These are phyloP conservation scores for Hypoxylon cercidicola DNA, from an alignment of 495 filamentous ascomycete genomes.

Conservation along the genomic window DNA sequence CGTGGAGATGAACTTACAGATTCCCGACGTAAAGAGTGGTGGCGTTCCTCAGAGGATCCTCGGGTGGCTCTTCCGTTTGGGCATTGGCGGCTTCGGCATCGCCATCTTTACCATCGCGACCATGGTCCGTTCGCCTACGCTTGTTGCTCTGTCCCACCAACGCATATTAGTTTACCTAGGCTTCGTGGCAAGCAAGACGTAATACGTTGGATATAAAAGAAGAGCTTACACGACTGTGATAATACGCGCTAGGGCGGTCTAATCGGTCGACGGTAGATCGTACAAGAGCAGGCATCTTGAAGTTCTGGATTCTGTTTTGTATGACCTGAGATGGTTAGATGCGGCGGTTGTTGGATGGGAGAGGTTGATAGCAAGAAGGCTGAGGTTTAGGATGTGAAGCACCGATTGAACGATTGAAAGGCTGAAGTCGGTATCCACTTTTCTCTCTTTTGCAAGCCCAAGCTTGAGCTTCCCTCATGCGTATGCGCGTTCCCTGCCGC, in stretches of 20 bases:
- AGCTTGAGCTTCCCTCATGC: constrained; percentile 6
- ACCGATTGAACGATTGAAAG: constrained; percentile 35
- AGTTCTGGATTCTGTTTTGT: not conserved
- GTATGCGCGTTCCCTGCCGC: constrained; percentile 24
- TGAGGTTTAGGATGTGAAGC: constrained; percentile 5
- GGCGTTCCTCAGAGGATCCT: constrained; percentile 83
- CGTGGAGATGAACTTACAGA: constrained; percentile 68
- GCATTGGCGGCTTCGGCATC: constrained; percentile 56
- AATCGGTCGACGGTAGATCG: constrained; percentile 83
- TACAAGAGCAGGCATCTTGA: constrained; percentile 25
- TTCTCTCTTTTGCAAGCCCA: constrained; percentile 11
- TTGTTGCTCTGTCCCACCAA: constrained; percentile 65
- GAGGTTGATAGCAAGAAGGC: constrained; percentile 5
- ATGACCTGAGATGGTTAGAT: not conserved
- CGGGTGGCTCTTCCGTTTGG: constrained; percentile 63
- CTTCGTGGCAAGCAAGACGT: not conserved
- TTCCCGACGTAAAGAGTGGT: constrained; percentile 98
- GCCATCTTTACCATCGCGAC: constrained; percentile 67
- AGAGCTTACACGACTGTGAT: constrained; percentile 72
- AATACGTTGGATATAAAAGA: constrained; percentile 30
- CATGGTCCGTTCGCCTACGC: constrained; percentile 68
- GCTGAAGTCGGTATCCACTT: constrained; percentile 28
- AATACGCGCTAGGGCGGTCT: constrained; percentile 91
- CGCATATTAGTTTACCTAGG: constrained; percentile 23
- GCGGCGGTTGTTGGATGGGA: not conserved